Conservation (phyloP, 768 basidiomycete species). For the Glaciozyma antarctica region DNA sequence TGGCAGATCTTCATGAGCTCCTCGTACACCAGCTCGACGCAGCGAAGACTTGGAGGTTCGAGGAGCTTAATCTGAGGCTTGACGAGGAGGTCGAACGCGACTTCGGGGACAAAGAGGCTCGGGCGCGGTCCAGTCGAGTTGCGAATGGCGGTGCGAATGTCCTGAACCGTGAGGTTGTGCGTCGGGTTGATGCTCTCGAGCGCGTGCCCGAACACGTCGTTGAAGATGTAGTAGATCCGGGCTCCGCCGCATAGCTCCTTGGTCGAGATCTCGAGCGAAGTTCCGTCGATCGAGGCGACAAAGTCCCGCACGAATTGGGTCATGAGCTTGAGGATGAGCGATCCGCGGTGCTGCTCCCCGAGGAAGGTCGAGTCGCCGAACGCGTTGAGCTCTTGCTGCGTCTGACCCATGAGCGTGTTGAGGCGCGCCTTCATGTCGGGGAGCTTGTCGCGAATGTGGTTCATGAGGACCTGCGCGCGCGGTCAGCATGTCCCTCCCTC, state of each 20-base stretch:
- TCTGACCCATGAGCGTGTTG: slow-evolving; percentile 96
- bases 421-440: slow-evolving; percentile 98
- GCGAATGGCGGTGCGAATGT: slow-evolving; percentile 94
- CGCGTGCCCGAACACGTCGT: slow-evolving; percentile 91
- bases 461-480: slow-evolving; percentile 63
- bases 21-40: slow-evolving; percentile 96
- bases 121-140: slow-evolving; percentile 96
- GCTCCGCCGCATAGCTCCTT: slow-evolving; percentile 98
- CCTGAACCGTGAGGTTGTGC: slow-evolving; percentile 78
- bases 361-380: slow-evolving; percentile 89
- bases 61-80: slow-evolving; percentile 97
- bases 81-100: slow-evolving; percentile 90
- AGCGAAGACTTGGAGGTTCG: slow-evolving; percentile 85
- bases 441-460: slow-evolving; percentile 95
- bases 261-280: slow-evolving; percentile 88
- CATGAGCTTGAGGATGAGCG: slow-evolving; percentile 87
- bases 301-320: slow-evolving; percentile 94
- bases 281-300: slow-evolving; percentile 92
- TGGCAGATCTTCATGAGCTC: slow-evolving; percentile 99
- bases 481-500: neutral
- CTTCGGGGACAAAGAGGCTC: slow-evolving; percentile 91
- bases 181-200: slow-evolving; percentile 83
- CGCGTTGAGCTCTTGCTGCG: slow-evolving; percentile 92
- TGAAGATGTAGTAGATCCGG: slow-evolving; percentile 98
- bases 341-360: slow-evolving; percentile 79